Evolutionary conservation across 2,329 filamentous ascomycete species (phyloP).

Genomic region (Neofusicoccum parvum): DNA sequence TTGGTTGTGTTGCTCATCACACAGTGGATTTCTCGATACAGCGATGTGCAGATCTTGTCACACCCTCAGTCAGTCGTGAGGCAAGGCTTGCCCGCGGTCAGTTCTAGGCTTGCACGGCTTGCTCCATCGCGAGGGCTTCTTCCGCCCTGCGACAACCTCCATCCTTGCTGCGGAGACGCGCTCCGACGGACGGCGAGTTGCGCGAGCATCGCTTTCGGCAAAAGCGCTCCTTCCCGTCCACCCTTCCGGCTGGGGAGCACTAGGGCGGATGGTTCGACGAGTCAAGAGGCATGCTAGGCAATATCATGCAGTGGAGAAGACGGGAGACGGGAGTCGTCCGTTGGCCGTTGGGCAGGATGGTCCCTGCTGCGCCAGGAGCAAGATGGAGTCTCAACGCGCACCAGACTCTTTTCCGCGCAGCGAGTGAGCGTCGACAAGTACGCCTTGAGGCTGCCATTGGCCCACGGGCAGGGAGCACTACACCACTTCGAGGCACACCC

Average conservation of each 20-base stretch:
- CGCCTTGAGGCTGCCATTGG: background rate
- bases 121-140: background rate
- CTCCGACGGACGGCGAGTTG: background rate
- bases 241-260: background rate
- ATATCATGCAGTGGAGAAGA: slow-evolving; percentile 18
- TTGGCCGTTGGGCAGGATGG: slow-evolving; percentile 20
- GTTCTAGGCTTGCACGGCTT: slow-evolving; percentile 6
- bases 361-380: slow-evolving; percentile 12
- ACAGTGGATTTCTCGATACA: background rate
- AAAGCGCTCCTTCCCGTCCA: slow-evolving; percentile 3
- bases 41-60: slow-evolving; percentile 15
- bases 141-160: background rate
- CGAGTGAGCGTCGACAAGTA: slow-evolving; percentile 8
- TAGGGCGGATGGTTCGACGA: background rate
- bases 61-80: background rate
- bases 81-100: too few relatives aligned
- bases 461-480: background rate
- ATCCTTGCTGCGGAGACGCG: slow-evolving; percentile 7
- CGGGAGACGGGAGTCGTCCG: slow-evolving; percentile 17
- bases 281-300: slow-evolving; percentile 4
- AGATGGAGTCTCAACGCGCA: slow-evolving; percentile 16
- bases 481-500: background rate
- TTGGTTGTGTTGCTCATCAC: slow-evolving; percentile 6
- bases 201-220: slow-evolving; percentile 4
- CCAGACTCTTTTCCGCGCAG: slow-evolving; percentile 5